phyloP scores from a whole-genome alignment of 2,329 filamentous ascomycete species.

The Colletotrichum cuscutae region DNA sequence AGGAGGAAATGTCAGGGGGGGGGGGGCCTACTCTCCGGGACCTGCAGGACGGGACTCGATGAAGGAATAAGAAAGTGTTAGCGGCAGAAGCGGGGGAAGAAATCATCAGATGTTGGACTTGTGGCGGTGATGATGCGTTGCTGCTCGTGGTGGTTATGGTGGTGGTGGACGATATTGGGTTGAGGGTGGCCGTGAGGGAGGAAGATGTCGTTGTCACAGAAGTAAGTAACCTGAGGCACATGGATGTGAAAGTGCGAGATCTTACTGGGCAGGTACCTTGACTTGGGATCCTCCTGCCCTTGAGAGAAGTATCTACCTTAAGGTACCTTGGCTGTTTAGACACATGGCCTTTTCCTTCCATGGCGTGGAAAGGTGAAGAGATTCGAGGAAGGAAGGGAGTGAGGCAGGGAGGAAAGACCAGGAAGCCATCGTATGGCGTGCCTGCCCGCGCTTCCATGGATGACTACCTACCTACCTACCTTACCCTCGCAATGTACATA shows the following conservation, averaged over 20 bases:
- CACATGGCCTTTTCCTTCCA: no score
- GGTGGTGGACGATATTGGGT: background rate
- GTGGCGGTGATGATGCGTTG: background rate
- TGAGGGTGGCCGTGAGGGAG: background rate
- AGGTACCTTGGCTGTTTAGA: no score
- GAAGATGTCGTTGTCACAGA: background rate
- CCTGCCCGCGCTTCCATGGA: no score
- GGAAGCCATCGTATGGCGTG: background rate
- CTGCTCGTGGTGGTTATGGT: background rate
- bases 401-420: background rate
- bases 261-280: no score
- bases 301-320: no score
- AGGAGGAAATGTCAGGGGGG: slow-evolving; percentile 5
- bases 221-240: no score
- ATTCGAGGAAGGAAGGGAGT: background rate
- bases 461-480: no score
- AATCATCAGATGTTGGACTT: background rate
- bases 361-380: background rate
- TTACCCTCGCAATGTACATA: no score
- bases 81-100: background rate
- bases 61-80: slow-evolving; percentile 10
- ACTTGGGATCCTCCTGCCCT: no score
- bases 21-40: slow-evolving; percentile 9
- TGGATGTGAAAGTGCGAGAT: no score
- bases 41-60: slow-evolving; percentile 6